phyloP scores from a whole-genome alignment of 2,329 filamentous ascomycete genomes.

The Teratosphaeria viscida region DNA sequence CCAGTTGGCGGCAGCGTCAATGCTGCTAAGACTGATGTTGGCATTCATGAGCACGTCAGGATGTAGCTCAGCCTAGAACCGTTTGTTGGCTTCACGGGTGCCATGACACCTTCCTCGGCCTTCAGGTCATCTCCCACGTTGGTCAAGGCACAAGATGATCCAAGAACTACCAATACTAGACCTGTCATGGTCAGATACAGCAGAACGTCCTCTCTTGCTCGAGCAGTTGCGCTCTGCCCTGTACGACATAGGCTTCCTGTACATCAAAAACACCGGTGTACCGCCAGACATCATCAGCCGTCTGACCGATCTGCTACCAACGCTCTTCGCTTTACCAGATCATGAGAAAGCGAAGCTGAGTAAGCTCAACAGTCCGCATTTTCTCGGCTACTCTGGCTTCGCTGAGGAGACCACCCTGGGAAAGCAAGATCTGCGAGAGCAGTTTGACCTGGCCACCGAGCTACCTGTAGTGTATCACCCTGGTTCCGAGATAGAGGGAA shows the following conservation, averaged over 20 bases:
- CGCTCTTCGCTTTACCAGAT: slow-evolving; percentile 33
- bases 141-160: not conserved
- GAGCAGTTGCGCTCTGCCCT: slow-evolving; percentile 37
- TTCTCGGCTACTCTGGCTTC: slow-evolving; percentile 48
- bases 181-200: slow-evolving; percentile 34
- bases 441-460: slow-evolving; percentile 52
- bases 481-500: not conserved
- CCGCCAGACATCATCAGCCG: slow-evolving; percentile 25
- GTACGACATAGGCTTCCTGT: slow-evolving; percentile 44
- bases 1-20: too few relatives aligned
- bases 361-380: slow-evolving; percentile 47
- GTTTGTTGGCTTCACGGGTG: too few relatives aligned
- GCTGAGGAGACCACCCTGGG: slow-evolving; percentile 49
- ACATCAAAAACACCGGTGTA: slow-evolving; percentile 42
- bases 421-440: slow-evolving; percentile 43
- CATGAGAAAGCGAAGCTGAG: slow-evolving; percentile 33
- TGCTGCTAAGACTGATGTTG: too few relatives aligned
- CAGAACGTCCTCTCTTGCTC: slow-evolving; percentile 30
- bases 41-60: too few relatives aligned
- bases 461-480: slow-evolving; percentile 26
- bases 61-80: too few relatives aligned
- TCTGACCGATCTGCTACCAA: slow-evolving; percentile 33
- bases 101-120: too few relatives aligned
- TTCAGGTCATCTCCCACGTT: too few relatives aligned
- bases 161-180: slow-evolving; percentile 38